Evolutionary conservation across 106 monocot genomes (phyloP).

Genomic region (Dioscorea dumetorum): DNA sequence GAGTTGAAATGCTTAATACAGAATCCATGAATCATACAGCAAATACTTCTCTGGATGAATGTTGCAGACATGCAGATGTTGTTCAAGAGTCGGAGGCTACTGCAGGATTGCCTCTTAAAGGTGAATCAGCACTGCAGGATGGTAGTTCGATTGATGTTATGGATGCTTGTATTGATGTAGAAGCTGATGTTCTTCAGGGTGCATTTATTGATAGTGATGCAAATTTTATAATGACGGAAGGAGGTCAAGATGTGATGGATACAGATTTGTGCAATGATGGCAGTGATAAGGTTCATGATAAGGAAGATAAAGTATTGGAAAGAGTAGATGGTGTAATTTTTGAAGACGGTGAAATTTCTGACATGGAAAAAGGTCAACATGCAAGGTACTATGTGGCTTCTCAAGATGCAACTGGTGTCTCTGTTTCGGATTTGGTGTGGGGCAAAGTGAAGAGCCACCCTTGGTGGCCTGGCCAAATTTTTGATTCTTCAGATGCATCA

Average conservation of each 20-base stretch:
- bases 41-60: background rate
- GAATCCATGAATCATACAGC: background rate
- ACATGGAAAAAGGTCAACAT: constrained; percentile 1
- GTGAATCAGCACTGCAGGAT: too few species aligned
- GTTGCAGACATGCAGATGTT: background rate
- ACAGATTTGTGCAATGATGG: background rate
- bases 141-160: too few species aligned
- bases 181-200: too few species aligned
- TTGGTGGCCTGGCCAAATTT: constrained; percentile 83
- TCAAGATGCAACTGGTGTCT: constrained; percentile 21
- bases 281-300: background rate
- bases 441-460: constrained; percentile 83
- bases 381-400: constrained; percentile 19
- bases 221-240: background rate
- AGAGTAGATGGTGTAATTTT: background rate
- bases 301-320: background rate
- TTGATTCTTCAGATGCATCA: constrained; percentile 54
- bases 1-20: background rate
- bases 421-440: constrained; percentile 57
- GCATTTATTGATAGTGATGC: too few species aligned
- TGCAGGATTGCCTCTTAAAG: background rate
- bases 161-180: too few species aligned
- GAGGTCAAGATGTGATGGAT: background rate
- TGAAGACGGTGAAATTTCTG: background rate
- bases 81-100: background rate